phyloP scores from a whole-genome alignment of 2,329 filamentous ascomycete species.

The Alternaria consortialis region DNA sequence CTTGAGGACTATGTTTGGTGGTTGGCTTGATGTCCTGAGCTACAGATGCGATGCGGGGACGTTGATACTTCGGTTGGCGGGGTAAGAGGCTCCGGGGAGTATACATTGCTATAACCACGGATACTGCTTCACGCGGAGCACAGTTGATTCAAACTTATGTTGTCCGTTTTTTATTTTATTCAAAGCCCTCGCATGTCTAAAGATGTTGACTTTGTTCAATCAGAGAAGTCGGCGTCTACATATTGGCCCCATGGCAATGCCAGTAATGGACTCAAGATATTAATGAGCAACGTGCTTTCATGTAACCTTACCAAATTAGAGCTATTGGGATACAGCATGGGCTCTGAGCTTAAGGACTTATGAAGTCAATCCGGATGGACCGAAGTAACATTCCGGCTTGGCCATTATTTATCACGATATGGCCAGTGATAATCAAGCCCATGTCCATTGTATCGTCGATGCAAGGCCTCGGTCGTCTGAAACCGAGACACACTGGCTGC shows the following conservation, averaged over 20 bases:
- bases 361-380: background rate
- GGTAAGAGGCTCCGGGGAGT: conserved; percentile 11
- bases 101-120: background rate
- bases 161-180: background rate
- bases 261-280: background rate
- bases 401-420: background rate
- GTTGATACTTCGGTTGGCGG: conserved; percentile 10
- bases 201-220: background rate
- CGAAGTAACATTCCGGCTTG: background rate
- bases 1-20: background rate
- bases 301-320: background rate
- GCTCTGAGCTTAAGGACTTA: background rate
- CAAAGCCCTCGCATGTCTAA: background rate
- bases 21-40: conserved; percentile 5
- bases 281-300: background rate
- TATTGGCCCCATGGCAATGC: background rate
- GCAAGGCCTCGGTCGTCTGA: background rate
- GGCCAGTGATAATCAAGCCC: background rate
- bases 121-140: background rate
- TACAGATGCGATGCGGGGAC: background rate
- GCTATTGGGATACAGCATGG: background rate
- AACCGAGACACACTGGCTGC: conserved; percentile 4
- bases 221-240: background rate
- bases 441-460: conserved; percentile 13
- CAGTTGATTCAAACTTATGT: background rate